Conservation (phyloP, 75 land plant species). For the Gnetum montanum region DNA sequence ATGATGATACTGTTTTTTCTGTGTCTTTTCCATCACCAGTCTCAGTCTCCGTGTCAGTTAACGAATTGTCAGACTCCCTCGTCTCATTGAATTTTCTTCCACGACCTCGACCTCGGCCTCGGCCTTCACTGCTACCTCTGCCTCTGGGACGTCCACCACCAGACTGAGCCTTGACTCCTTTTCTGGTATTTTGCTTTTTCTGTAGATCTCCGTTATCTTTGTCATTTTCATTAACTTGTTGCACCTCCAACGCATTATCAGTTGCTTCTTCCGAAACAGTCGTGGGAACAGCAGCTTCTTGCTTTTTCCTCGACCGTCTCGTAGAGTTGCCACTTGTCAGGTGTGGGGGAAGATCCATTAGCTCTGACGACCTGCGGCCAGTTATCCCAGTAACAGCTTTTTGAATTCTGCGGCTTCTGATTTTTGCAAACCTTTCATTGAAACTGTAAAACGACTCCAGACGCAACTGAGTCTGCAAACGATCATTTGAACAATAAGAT, state of each 20-base stretch:
- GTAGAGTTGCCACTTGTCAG: slow-evolving; percentile 5
- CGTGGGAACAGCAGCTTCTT: background rate
- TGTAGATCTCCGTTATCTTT: background rate
- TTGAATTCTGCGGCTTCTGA: slow-evolving; percentile 80
- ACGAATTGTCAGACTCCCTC: background rate
- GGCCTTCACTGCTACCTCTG: slow-evolving; percentile 14
- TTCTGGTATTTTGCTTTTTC: slow-evolving; percentile 3
- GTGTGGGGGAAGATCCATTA: slow-evolving; percentile 31
- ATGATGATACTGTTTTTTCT: background rate
- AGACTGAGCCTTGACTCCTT: background rate
- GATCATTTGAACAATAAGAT: slow-evolving; percentile 1
- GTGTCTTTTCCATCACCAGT: background rate
- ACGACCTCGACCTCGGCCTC: slow-evolving; percentile 7
- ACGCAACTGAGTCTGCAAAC: slow-evolving; percentile 83
- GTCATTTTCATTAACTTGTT: background rate
- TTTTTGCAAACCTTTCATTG: slow-evolving; percentile 95
- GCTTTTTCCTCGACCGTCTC: slow-evolving; percentile 18
- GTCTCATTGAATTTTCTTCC: background rate
- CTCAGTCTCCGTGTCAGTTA: background rate
- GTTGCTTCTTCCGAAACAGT: background rate
- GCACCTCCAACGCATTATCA: background rate
- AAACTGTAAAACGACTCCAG: slow-evolving; percentile 93
- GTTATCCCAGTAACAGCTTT: slow-evolving; percentile 83
- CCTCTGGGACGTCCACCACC: slow-evolving; percentile 12
- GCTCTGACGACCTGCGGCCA: slow-evolving; percentile 35